These are phyloP conservation scores for Moesziomyces sp. DNA, from an alignment of 1,284 basidiomycete species.

Conservation along the genomic window DNA sequence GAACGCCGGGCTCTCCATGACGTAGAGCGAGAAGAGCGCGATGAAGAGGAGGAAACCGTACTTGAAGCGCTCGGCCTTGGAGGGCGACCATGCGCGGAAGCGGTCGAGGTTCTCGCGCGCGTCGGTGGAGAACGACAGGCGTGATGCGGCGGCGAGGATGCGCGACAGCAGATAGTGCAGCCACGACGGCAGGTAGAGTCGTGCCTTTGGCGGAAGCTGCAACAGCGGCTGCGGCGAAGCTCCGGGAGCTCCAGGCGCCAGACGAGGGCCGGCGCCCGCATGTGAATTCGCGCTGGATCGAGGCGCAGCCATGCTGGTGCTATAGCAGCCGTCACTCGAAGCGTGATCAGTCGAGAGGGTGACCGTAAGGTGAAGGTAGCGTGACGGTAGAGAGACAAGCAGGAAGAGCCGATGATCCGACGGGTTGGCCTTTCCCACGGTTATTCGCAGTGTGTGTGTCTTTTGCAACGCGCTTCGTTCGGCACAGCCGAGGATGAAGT, in stretches of 20 bases:
- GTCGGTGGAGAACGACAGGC: constrained; percentile 61
- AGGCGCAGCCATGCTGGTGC: constrained; percentile 12
- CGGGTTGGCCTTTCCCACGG: too few species aligned
- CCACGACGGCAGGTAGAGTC: constrained; percentile 36
- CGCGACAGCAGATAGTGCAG: constrained; percentile 56
- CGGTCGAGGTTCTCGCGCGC: constrained; percentile 55
- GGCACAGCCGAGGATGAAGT: too few species aligned
- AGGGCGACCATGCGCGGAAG: constrained; percentile 52
- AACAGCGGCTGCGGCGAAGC: constrained; percentile 5
- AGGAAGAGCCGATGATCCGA: too few species aligned
- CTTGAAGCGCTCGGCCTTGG: constrained; percentile 58
- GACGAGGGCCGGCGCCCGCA: constrained; percentile 12
- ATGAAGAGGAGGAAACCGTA: constrained; percentile 58
- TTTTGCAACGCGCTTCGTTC: too few species aligned
- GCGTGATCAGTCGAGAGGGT: too few species aligned
- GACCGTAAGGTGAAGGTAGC: too few species aligned
- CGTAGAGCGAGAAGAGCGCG: constrained; percentile 79
- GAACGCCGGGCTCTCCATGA: constrained; percentile 79
- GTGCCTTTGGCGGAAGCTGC: constrained; percentile 44
- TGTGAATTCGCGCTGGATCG: constrained; percentile 5
- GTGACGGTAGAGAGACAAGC: too few species aligned
- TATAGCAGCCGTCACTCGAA: neutral
- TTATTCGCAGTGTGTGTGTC: too few species aligned
- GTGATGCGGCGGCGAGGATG: constrained; percentile 56
- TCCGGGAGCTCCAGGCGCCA: constrained; percentile 30